Percentiles rank a stretch among this genome's conserved stretches.
These are phyloP conservation scores for Polygonum maritimum DNA, from an alignment of 148 eudicot species.

Conservation along the genomic window DNA sequence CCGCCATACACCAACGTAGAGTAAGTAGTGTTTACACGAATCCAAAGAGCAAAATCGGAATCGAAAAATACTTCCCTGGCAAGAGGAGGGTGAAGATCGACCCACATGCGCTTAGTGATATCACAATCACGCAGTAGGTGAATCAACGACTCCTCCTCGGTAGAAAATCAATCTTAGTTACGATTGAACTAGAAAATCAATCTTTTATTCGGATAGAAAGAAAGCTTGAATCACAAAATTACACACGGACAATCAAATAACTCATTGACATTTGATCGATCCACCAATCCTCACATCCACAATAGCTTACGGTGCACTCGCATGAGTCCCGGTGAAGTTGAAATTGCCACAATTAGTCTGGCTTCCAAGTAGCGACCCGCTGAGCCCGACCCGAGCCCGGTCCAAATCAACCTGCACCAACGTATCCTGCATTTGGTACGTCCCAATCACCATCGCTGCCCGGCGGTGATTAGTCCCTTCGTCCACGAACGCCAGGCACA, in stretches of 20 bases:
- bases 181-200: too few species aligned
- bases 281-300: background rate
- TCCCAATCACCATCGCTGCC: constrained; percentile 40
- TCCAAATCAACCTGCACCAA: constrained; percentile 39
- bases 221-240: background rate
- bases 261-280: background rate
- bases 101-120: too few species aligned
- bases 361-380: constrained; percentile 22
- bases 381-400: constrained; percentile 35
- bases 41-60: too few species aligned
- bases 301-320: background rate
- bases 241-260: background rate
- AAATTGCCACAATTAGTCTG: constrained; percentile 23
- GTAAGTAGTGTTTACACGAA: too few species aligned
- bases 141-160: too few species aligned
- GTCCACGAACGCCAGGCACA: constrained; percentile 50
- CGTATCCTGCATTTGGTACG: constrained; percentile 37
- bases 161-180: too few species aligned
- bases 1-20: too few species aligned
- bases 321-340: constrained; percentile 3
- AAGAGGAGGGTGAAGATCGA: too few species aligned
- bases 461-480: constrained; percentile 33
- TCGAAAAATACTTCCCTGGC: too few species aligned
- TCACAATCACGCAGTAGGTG: too few species aligned
- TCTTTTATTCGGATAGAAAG: too few species aligned